phyloP scores from a whole-genome alignment of 1,284 basidiomycete species.

The Sphaerobolus stellatus region DNA sequence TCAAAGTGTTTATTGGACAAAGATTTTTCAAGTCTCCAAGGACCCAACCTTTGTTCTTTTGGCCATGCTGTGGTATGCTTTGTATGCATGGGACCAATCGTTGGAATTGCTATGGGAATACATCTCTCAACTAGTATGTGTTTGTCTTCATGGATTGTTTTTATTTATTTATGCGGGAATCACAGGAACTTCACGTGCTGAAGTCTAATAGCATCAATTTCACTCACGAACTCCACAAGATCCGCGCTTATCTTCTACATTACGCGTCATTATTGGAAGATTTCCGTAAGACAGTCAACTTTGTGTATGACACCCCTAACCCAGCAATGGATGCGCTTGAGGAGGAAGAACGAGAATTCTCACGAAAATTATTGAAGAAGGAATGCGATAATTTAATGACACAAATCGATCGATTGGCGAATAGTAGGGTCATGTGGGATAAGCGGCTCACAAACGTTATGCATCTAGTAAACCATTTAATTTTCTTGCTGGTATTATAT shows the following conservation, averaged over 20 bases:
- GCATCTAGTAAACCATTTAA: constrained; percentile 41
- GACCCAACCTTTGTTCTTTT: constrained; percentile 56
- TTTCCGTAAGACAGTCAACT: constrained; percentile 48
- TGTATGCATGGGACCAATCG: constrained; percentile 60
- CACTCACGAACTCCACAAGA: constrained; percentile 49
- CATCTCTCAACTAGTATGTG: constrained; percentile 44
- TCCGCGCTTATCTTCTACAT: constrained; percentile 55
- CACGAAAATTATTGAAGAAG: constrained; percentile 33
- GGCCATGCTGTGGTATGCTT: constrained; percentile 53
- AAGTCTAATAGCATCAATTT: constrained; percentile 5
- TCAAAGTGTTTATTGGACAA: constrained; percentile 54
- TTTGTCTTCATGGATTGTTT: neutral
- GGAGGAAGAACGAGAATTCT: constrained; percentile 21
- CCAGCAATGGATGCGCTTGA: constrained; percentile 36
- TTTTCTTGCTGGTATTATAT: constrained; percentile 23
- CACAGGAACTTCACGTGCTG: constrained; percentile 10
- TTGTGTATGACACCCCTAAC: constrained; percentile 44
- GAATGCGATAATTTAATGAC: constrained; percentile 23
- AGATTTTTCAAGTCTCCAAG: constrained; percentile 43
- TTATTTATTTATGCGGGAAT: neutral
- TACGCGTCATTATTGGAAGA: constrained; percentile 50
- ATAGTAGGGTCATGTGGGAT: constrained; percentile 7
- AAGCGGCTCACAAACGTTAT: constrained; percentile 33
- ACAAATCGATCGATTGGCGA: constrained; percentile 10
- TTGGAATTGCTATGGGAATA: constrained; percentile 50